Evolutionary conservation across 129 eudicot genomes (phyloP).

Genomic region (Smallanthus sonchifolius): DNA sequence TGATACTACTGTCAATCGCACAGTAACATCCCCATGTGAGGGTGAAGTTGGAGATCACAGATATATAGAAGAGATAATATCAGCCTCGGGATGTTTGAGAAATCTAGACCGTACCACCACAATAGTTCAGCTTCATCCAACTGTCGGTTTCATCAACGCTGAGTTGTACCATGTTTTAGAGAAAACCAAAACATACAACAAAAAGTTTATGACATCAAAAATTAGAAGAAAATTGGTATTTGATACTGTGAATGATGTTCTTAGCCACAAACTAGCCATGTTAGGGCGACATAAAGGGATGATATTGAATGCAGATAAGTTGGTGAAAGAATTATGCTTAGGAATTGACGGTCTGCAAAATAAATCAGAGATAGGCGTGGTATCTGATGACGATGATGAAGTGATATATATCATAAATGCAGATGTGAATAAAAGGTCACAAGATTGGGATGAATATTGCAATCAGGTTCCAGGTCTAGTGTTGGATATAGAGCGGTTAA

Average conservation of each 20-base stretch:
- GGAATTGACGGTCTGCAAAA: conserved; percentile 50
- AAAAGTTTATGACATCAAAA: conserved; percentile 28
- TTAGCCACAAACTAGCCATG: conserved; percentile 41
- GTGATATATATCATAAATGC: conserved; percentile 44
- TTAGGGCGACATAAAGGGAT: conserved; percentile 28
- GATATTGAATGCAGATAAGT: conserved; percentile 33
- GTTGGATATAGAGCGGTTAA: conserved; percentile 78
- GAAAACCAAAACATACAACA: conserved; percentile 41
- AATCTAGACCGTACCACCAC: conserved; percentile 33
- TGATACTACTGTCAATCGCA: conserved; percentile 29
- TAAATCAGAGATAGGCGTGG: conserved; percentile 21
- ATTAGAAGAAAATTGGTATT: conserved; percentile 57
- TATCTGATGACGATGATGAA: conserved; percentile 49
- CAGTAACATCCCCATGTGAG: conserved; percentile 20
- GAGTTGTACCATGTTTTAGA: conserved; percentile 70
- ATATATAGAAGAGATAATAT: conserved; percentile 57
- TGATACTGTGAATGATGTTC: conserved; percentile 72
- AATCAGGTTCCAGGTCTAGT: conserved; percentile 65
- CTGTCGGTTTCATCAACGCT: conserved; percentile 54
- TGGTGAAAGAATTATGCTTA: conserved; percentile 50
- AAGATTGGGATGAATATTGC: conserved; percentile 45
- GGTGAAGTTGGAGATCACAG: conserved; percentile 39
- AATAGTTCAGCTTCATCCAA: conserved; percentile 38
- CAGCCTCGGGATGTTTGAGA: conserved; percentile 57
- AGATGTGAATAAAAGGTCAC: conserved; percentile 55